A percentile compares a stretch with the other conserved stretches of the same genome.
These are phyloP conservation scores for Lasiosphaeria miniovina DNA, from an alignment of 495 filamentous ascomycete genomes.

Conservation along the genomic window DNA sequence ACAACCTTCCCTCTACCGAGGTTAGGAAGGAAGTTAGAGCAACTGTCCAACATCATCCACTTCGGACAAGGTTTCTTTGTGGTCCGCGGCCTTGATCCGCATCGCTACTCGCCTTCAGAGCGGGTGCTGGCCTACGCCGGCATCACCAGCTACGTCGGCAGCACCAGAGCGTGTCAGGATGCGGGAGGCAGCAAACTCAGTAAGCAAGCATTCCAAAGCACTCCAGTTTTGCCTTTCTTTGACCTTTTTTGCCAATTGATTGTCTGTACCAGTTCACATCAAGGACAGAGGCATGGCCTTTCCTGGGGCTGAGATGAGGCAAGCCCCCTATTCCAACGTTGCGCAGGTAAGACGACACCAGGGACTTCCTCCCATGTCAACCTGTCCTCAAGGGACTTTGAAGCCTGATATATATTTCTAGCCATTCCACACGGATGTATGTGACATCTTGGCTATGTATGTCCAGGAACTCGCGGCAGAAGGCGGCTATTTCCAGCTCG, in stretches of 20 bases:
- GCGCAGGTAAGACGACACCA: constrained; percentile 20
- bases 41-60: constrained; percentile 2
- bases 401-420: background rate
- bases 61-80: constrained; percentile 7
- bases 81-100: constrained; percentile 6
- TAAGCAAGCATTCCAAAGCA: background rate
- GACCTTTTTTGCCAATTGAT: background rate
- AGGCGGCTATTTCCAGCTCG: constrained; percentile 4
- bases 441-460: constrained; percentile 10
- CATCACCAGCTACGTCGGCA: constrained; percentile 8
- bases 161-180: constrained; percentile 6
- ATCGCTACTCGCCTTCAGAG: background rate
- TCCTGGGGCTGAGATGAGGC: constrained; percentile 8
- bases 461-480: background rate
- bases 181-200: background rate
- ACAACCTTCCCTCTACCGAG: constrained; percentile 8
- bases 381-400: constrained; percentile 1
- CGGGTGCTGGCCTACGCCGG: constrained; percentile 2
- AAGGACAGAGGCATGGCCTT: constrained; percentile 7
- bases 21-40: background rate
- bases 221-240: too few relatives aligned
- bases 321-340: constrained; percentile 1
- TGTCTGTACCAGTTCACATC: constrained; percentile 4
- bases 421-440: constrained; percentile 14
- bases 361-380: constrained; percentile 26